Percentiles rank a stretch among this genome's conserved stretches.
These are phyloP conservation scores for Clohesyomyces aquaticus DNA, from an alignment of 495 filamentous ascomycete species.

Conservation along the genomic window DNA sequence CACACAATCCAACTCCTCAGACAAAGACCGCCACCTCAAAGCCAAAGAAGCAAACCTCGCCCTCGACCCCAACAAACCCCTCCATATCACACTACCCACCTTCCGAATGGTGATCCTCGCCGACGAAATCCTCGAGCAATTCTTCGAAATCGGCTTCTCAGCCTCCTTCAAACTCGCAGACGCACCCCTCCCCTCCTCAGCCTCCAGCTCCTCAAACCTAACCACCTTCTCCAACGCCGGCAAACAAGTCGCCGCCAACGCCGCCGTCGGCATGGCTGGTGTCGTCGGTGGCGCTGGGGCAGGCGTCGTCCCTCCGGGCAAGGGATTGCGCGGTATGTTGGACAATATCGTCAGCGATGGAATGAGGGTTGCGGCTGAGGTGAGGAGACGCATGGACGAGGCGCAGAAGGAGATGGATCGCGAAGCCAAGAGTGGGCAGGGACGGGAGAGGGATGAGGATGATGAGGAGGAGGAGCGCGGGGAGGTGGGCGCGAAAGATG, in stretches of 20 bases:
- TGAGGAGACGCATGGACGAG: slow-evolving; percentile 89
- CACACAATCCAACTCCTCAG: slow-evolving; percentile 18
- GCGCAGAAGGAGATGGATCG: slow-evolving; percentile 83
- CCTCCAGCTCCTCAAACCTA: slow-evolving; percentile 61
- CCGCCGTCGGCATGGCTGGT: slow-evolving; percentile 11
- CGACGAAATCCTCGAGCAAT: slow-evolving; percentile 91
- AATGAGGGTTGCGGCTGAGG: slow-evolving; percentile 91
- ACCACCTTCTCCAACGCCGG: slow-evolving; percentile 79
- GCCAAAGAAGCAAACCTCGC: slow-evolving; percentile 78
- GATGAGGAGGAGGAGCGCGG: slow-evolving; percentile 75
- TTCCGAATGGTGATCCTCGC: slow-evolving; percentile 98
- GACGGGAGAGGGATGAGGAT: slow-evolving; percentile 56
- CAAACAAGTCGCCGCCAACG: slow-evolving; percentile 45
- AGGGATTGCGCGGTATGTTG: slow-evolving; percentile 85
- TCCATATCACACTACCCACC: slow-evolving; percentile 95
- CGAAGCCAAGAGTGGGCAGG: no score
- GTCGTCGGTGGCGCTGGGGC: slow-evolving; percentile 45
- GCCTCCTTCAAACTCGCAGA: slow-evolving; percentile 71
- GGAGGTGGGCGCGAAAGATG: slow-evolving; percentile 67
- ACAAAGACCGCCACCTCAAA: slow-evolving; percentile 53
- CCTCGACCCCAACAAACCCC: slow-evolving; percentile 85
- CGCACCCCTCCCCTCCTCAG: slow-evolving; percentile 45
- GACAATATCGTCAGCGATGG: slow-evolving; percentile 98
- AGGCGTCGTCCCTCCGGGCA: slow-evolving; percentile 65
- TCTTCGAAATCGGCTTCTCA: slow-evolving; percentile 84